Conservation (phyloP, 805 yeast species). For the Pichia thaimueangensis region DNA sequence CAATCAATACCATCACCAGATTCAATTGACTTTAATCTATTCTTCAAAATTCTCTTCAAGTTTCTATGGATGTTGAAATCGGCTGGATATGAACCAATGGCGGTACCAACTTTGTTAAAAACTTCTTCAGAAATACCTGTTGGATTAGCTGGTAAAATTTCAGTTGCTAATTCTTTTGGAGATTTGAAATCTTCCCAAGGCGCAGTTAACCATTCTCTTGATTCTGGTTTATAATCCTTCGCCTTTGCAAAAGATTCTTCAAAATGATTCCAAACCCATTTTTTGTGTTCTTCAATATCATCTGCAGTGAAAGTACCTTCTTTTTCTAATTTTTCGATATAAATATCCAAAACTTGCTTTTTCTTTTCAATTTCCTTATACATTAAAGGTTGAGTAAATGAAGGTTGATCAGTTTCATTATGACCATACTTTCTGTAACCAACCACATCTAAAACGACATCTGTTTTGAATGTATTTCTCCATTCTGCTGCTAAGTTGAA, state of each 20-base stretch:
- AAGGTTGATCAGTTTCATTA: constrained; percentile 98
- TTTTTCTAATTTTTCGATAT: constrained; percentile 66
- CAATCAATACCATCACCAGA: constrained; percentile 94
- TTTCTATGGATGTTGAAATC: constrained; percentile 89
- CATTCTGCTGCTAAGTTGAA: constrained; percentile 98
- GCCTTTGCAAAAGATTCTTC: constrained; percentile 87
- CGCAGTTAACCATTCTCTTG: constrained; percentile 96
- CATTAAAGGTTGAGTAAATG: constrained; percentile 98
- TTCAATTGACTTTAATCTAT: constrained; percentile 76
- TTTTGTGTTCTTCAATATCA: constrained; percentile 92
- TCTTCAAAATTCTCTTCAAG: constrained; percentile 86
- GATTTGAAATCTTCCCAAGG: constrained; percentile 99
- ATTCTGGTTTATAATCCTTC: constrained; percentile 82
- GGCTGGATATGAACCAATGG: constrained; percentile 78
- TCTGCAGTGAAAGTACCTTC: constrained; percentile 88
- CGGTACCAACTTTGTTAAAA: constrained; percentile 72
- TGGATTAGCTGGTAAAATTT: constrained; percentile 92
- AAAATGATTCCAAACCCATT: constrained; percentile 94
- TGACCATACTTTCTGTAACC: constrained; percentile 99
- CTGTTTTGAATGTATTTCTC: constrained; percentile 95
- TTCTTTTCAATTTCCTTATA: constrained; percentile 85
- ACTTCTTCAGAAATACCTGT: constrained; percentile 73
- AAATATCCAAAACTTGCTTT: constrained; percentile 81
- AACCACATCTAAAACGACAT: constrained; percentile 92
- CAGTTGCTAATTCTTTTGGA: constrained; percentile 93